Conservation (phyloP, 331 rosid species). For the Prunus yedoensis region DNA sequence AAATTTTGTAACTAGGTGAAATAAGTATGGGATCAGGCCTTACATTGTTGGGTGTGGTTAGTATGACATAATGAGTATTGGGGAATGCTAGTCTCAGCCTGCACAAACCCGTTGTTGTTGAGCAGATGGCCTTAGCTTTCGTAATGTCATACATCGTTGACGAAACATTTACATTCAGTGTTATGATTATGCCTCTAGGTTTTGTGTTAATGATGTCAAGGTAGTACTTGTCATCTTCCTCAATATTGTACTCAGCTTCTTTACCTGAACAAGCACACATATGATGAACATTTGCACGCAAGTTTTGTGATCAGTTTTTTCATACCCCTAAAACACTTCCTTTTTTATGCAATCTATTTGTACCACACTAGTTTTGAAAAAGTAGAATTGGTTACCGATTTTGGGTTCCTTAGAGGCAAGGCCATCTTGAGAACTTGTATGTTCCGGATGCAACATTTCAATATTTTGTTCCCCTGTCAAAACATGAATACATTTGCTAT, state of each 20-base stretch:
- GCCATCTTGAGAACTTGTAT: no score
- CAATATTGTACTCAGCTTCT: constrained; percentile 51
- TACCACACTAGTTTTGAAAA: not conserved
- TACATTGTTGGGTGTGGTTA: constrained; percentile 53
- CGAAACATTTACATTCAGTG: constrained; percentile 42
- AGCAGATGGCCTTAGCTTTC: constrained; percentile 55
- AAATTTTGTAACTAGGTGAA: constrained; percentile 9
- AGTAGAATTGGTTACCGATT: constrained; percentile 34
- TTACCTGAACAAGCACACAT: constrained; percentile 39
- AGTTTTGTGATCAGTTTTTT: not conserved
- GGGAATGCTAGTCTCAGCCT: constrained; percentile 52
- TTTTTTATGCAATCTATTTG: not conserved
- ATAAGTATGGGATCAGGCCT: constrained; percentile 18
- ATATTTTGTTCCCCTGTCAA: no score
- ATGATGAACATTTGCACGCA: not conserved
- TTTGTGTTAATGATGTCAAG: constrained; percentile 56
- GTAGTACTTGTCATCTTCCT: constrained; percentile 67
- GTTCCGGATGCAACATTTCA: no score
- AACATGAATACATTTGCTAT: no score
- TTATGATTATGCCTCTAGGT: constrained; percentile 42
- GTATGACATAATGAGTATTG: constrained; percentile 43
- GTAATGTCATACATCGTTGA: constrained; percentile 63
- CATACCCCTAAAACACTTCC: no score
- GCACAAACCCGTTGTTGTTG: constrained; percentile 49
- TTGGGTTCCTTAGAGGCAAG: constrained; percentile 19